Base-by-base conservation (phyloP, 352 stramenopile species). In the Pythium aphanidermatum region DNA sequence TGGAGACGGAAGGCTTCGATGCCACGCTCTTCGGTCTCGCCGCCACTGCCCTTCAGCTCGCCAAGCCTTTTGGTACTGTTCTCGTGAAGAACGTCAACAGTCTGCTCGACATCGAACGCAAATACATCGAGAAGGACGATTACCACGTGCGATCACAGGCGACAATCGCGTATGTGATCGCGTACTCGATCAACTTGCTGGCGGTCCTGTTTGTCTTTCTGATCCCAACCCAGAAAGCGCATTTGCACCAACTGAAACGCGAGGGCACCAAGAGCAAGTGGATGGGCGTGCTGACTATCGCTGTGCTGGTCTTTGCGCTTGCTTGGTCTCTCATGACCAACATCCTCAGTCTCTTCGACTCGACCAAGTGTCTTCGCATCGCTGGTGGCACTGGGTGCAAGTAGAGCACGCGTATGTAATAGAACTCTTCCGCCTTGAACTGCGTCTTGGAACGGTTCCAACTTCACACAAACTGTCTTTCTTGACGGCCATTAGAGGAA, bases 321-420 rank as follows among this genome's bases (percentile, higher is more conserved):
- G 40, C 44, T 23, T 85, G 70, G 70, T 74, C 68, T 29, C 41
- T 85, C 46, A 81, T 75, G 63, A 83, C 68, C 12, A 85, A 85
- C 46, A 45, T 81, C 31, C 25, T 87, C 17, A 69, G 62, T 38
- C 50, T 85, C 2, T 83, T 48, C 30, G 51, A 70, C 16, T 71
- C 61, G n/a, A 88, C 75, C 2, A 63, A 55, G 13, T 83, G 70
- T 27, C 37, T 79, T 16, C 60, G 66, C 10, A 81, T 81, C 30
- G 66, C 67, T 4, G 70, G 70, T 30, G 70, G 70, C 19, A 65
- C 42, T 0, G 64, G 68, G 6, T 81, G 70, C 58, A 60, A 57
- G n/a, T n/a, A n/a, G n/a, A n/a, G n/a, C n/a, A n/a, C n/a, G n/a
- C n/a, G n/a, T n/a, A n/a, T n/a, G n/a, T n/a, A n/a, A n/a, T n/a